Evolutionary conservation across 225 moss, liverwort and hornwort genomes (phyloP).

Genomic region (Pseudoscleropodium purum): DNA sequence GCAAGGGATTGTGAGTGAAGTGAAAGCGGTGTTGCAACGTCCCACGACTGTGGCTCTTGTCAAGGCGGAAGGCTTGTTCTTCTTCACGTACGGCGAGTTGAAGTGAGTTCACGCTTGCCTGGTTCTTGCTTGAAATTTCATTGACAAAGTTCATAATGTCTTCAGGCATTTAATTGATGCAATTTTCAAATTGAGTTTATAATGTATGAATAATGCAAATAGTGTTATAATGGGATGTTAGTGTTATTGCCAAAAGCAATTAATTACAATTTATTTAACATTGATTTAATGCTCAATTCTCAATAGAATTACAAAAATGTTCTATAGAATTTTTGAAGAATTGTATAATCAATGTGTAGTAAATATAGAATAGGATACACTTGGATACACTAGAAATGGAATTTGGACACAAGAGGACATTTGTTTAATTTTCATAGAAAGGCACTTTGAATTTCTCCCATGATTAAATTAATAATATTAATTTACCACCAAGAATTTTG

Average conservation of each 20-base stretch:
- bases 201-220: not conserved
- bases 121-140: not conserved
- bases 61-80: constrained; percentile 46
- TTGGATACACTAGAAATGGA: not conserved
- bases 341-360: not conserved
- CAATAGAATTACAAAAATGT: not conserved
- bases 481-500: not conserved
- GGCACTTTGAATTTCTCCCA: not conserved
- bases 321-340: not conserved
- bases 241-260: not conserved
- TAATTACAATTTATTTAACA: not conserved
- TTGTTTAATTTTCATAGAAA: not conserved
- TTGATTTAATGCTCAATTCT: not conserved
- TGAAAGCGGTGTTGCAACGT: constrained; percentile 37
- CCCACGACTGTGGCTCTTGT: constrained; percentile 39
- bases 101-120: constrained; percentile 24
- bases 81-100: constrained; percentile 73
- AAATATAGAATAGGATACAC: not conserved
- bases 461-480: not conserved
- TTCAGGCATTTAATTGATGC: not conserved
- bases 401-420: not conserved
- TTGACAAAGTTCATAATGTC: not conserved
- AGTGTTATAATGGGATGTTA: no score
- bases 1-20: constrained; percentile 80
- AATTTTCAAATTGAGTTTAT: not conserved